phyloP scores from a whole-genome alignment of 176 grass and related monocot genomes.

The Lolium perenne region DNA sequence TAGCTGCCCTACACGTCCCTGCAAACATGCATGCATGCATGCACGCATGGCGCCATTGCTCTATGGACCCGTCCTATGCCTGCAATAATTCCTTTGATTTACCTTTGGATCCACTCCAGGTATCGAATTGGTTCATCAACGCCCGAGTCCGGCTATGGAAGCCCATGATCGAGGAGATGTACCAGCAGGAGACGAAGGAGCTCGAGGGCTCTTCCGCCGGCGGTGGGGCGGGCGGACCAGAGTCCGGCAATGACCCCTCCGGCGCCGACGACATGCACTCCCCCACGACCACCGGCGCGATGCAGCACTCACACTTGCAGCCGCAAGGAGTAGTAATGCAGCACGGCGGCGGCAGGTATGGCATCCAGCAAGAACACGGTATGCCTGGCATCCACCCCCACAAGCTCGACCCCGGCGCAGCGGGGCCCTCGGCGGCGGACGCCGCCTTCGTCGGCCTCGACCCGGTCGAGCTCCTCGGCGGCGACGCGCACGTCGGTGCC shows the following conservation, averaged over 20 bases:
- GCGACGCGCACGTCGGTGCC: constrained; percentile 48
- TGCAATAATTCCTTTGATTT: constrained; percentile 59
- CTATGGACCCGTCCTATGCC: constrained; percentile 30
- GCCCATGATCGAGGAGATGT: constrained; percentile 99
- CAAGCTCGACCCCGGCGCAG: constrained; percentile 59
- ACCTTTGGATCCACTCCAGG: constrained; percentile 63
- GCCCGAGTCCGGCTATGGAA: constrained; percentile 98
- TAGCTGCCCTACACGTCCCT: constrained; percentile 33
- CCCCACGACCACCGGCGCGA: constrained; percentile 45
- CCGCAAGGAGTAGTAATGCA: constrained; percentile 31
- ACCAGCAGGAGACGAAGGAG: constrained; percentile 84
- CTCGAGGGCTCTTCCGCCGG: constrained; percentile 64
- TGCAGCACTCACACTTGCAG: constrained; percentile 39
- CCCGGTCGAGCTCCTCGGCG: constrained; percentile 65
- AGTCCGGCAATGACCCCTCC: constrained; percentile 48
- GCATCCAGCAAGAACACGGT: constrained; percentile 44
- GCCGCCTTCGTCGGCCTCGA: constrained; percentile 57
- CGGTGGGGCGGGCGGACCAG: constrained; percentile 42
- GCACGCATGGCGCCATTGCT: constrained; percentile 46
- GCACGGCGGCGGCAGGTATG: constrained; percentile 33
- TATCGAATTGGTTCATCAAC: constrained; percentile 99
- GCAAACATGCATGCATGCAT: constrained; percentile 21
- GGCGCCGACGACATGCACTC: constrained; percentile 55
- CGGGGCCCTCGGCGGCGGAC: constrained; percentile 44
- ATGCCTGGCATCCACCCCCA: constrained; percentile 43